Conservation (phyloP, 179 eudicot species). For the Beta macrorhiza region DNA sequence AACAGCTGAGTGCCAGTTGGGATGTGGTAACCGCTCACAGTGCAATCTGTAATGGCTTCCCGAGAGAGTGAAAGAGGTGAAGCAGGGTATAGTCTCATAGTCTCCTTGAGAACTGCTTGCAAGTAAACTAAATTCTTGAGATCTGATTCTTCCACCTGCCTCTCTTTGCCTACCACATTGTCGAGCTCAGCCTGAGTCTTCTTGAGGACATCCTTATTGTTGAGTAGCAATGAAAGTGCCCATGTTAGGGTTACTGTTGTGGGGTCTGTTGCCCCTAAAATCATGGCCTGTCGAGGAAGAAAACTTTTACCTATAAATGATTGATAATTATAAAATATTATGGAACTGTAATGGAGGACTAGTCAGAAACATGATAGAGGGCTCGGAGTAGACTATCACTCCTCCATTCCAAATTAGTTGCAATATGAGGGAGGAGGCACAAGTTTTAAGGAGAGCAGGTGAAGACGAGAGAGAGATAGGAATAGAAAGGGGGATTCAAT, state of each 20-base stretch:
- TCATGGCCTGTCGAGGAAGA: not conserved
- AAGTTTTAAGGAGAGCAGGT: too few species aligned
- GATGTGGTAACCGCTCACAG: slow-evolving; percentile 24
- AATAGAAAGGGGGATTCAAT: too few species aligned
- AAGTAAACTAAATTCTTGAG: slow-evolving; percentile 20
- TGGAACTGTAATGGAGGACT: not conserved
- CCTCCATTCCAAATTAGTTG: too few species aligned
- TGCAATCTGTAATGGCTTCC: slow-evolving; percentile 25
- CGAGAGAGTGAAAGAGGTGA: not conserved
- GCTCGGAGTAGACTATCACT: too few species aligned
- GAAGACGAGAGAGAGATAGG: too few species aligned
- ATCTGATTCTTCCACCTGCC: slow-evolving; percentile 16
- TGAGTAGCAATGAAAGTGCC: slow-evolving; percentile 22
- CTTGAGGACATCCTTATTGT: slow-evolving; percentile 14
- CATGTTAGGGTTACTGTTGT: slow-evolving; percentile 21
- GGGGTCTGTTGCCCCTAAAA: slow-evolving; percentile 13
- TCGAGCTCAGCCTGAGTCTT: slow-evolving; percentile 18
- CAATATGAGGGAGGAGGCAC: too few species aligned
- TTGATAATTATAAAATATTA: not conserved
- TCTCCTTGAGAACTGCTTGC: slow-evolving; percentile 25
- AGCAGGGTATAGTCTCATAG: slow-evolving; percentile 26
- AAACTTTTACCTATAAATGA: not conserved
- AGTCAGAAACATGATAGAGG: too few species aligned
- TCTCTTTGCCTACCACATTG: slow-evolving; percentile 15
- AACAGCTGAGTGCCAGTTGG: slow-evolving; percentile 16